Percentiles rank a stretch among this genome's conserved stretches.
Conservation (phyloP, 129 eudicot genomes). For the Escallonia herrerae region DNA sequence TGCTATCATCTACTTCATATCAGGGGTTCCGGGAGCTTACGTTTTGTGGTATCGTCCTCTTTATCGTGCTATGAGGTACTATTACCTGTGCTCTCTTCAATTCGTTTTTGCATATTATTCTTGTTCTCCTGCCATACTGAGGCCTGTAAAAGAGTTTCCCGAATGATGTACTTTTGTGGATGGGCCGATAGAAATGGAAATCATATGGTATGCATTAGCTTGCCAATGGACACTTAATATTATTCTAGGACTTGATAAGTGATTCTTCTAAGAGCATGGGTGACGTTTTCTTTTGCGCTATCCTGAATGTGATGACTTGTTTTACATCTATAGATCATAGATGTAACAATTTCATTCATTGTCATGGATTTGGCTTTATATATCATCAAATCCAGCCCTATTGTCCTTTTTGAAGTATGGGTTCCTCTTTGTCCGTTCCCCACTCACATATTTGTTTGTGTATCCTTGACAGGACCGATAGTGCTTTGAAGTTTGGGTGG, state of each 20-base stretch:
- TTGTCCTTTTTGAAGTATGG: background rate
- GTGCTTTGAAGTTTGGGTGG: conserved; percentile 86
- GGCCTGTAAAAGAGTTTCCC: background rate
- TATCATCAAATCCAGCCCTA: background rate
- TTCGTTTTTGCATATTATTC: background rate
- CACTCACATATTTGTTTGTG: background rate
- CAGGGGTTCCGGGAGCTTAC: conserved; percentile 93
- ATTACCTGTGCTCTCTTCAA: background rate
- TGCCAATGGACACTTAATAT: background rate
- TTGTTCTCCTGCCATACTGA: too few relatives aligned
- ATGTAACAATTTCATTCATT: background rate
- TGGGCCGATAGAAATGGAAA: too few relatives aligned
- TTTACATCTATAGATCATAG: background rate
- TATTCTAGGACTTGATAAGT: background rate
- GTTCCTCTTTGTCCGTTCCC: background rate
- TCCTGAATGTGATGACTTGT: background rate
- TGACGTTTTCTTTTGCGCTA: too few relatives aligned
- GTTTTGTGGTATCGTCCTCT: conserved; percentile 90
- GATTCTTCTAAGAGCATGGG: background rate
- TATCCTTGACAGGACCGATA: conserved; percentile 62
- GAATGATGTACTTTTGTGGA: too few relatives aligned
- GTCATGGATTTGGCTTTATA: background rate
- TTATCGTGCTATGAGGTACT: conserved; percentile 89
- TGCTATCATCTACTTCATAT: conserved; percentile 68
- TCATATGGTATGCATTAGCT: too few relatives aligned